phyloP scores from a whole-genome alignment of 1,284 basidiomycete genomes.

The Malassezia brasiliensis region DNA sequence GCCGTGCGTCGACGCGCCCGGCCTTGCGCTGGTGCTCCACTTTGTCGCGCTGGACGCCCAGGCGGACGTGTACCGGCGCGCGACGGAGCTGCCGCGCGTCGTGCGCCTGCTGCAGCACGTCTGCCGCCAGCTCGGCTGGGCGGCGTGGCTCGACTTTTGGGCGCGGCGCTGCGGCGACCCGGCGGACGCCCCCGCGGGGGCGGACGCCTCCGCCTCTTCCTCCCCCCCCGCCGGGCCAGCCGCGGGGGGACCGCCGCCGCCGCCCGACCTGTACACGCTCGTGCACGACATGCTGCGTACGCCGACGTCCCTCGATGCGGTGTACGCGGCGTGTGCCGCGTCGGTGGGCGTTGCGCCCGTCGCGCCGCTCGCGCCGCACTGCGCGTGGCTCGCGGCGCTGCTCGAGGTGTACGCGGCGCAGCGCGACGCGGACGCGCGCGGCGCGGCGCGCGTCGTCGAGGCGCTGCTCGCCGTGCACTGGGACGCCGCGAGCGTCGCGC shows the following conservation, averaged over 20 bases:
- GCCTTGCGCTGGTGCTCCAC: constrained; percentile 21
- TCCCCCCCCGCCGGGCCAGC: no score
- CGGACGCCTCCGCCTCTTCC: no score
- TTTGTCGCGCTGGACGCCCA: constrained; percentile 27
- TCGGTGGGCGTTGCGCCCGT: not conserved
- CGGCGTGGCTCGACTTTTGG: constrained; percentile 16
- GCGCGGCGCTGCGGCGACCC: not conserved
- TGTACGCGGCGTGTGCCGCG: not conserved
- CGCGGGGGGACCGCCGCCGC: not conserved
- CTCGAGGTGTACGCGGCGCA: constrained; percentile 5
- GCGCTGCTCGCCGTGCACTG: constrained; percentile 56
- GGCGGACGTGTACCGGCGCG: constrained; percentile 15
- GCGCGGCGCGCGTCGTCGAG: constrained; percentile 51
- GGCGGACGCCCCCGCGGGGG: no score
- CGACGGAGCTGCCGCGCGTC: constrained; percentile 9
- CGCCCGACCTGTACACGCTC: constrained; percentile 3
- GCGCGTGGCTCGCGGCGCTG: not conserved
- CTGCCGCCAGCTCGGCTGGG: not conserved
- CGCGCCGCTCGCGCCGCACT: not conserved
- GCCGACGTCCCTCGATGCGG: not conserved
- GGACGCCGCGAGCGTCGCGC: constrained; percentile 53
- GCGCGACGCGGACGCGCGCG: not conserved
- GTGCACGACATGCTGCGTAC: not conserved
- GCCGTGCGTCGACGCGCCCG: not conserved
- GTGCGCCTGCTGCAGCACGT: constrained; percentile 9